Conservation (phyloP, 108 stramenopile genomes). For the Cylindrotheca fusiformis region DNA sequence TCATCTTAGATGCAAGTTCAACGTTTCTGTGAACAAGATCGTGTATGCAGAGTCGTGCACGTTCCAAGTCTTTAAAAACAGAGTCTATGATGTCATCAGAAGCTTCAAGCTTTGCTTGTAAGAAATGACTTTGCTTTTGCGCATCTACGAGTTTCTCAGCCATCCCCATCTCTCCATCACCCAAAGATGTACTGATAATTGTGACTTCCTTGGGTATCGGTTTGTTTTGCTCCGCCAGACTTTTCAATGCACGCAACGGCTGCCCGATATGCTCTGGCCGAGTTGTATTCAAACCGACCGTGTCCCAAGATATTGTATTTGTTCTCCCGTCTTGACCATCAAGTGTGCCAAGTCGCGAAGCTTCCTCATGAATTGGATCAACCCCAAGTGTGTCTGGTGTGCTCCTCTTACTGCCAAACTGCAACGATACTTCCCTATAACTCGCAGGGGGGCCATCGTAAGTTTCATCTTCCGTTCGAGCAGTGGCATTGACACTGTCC, state of each 20-base stretch:
- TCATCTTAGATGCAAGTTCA: conserved; percentile 17
- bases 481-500: conserved; percentile 3
- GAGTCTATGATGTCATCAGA: conserved; percentile 37
- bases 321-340: background rate
- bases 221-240: conserved; percentile 6
- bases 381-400: conserved; percentile 24
- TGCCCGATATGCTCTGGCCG: conserved; percentile 11
- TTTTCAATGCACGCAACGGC: conserved; percentile 21
- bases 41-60: conserved; percentile 30
- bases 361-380: background rate
- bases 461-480: conserved; percentile 20
- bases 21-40: conserved; percentile 35
- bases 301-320: conserved; percentile 25
- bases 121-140: conserved; percentile 21
- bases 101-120: conserved; percentile 29
- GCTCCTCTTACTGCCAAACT: conserved; percentile 19
- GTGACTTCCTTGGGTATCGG: conserved; percentile 32
- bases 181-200: conserved; percentile 13
- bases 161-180: conserved; percentile 8
- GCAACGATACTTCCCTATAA: conserved; percentile 16
- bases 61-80: conserved; percentile 31
- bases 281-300: conserved; percentile 14
- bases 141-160: conserved; percentile 22
- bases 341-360: background rate
- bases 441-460: conserved; percentile 17